These are phyloP conservation scores for Pascua guehoae DNA, from an alignment of 1,284 basidiomycete genomes.

Conservation along the genomic window DNA sequence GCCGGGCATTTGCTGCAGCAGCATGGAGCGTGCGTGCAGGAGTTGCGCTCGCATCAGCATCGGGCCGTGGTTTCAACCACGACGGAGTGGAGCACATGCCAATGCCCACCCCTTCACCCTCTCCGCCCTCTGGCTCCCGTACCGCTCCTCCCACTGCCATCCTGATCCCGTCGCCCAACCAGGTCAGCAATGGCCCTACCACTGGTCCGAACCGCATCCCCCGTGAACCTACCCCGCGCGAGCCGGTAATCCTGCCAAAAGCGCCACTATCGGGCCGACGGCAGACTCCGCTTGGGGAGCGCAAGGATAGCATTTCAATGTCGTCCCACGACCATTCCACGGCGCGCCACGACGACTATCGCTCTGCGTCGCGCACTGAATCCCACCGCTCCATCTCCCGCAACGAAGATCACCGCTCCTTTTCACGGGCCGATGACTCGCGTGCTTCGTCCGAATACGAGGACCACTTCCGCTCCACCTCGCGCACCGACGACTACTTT, in stretches of 20 bases:
- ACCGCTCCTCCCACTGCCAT: background rate
- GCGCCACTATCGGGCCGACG: slow-evolving; percentile 19
- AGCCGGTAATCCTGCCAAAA: slow-evolving; percentile 23
- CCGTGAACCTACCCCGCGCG: slow-evolving; percentile 5
- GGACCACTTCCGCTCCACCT: slow-evolving; percentile 5
- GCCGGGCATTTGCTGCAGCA: slow-evolving; percentile 76
- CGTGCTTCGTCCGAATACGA: no score
- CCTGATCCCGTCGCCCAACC: background rate
- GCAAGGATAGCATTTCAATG: background rate
- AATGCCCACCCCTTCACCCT: background rate
- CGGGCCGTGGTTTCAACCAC: slow-evolving; percentile 3
- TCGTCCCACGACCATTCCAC: background rate
- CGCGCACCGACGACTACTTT: background rate
- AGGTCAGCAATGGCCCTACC: background rate
- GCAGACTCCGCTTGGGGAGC: background rate
- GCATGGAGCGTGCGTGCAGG: slow-evolving; percentile 53
- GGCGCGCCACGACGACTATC: slow-evolving; percentile 5
- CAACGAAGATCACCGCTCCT: slow-evolving; percentile 4
- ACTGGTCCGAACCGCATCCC: slow-evolving; percentile 3
- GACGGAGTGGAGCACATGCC: background rate
- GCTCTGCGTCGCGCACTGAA: background rate
- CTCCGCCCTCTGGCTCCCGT: background rate
- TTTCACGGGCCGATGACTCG: slow-evolving; percentile 1
- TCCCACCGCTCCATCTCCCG: slow-evolving; percentile 1
- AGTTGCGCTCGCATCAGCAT: slow-evolving; percentile 24